Evolutionary conservation across 768 basidiomycete genomes (phyloP), one percentile per base, ranked within the genome.

Genomic region (Boletus rubroflammeus): DNA sequence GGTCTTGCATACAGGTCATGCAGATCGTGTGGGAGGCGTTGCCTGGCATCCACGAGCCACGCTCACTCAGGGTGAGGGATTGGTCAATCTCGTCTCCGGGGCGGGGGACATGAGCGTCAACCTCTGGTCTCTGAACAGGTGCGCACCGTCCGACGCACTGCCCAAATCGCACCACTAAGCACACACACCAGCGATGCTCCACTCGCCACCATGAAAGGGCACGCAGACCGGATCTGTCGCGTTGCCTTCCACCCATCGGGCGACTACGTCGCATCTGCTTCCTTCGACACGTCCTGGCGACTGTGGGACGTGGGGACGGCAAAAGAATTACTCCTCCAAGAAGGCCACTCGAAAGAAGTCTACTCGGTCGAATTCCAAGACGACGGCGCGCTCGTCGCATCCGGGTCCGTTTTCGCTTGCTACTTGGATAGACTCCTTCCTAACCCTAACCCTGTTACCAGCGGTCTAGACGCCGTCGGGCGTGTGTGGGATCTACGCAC

Each of bases 11-110:
- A 40, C 59, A 92, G 93, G 91, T 7, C 95, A 98, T 64, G 81
- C 77, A 35, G 96, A 98, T 65, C 85, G 89, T 48, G 86, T 98
- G 28, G 93, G 97, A 47, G 97, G 97, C 19, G 86, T 98, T 42
- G 94, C 95, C 36, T 99, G 97, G 97, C 95, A 99, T 76, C 97
- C 97, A 1, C 76, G 85, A 63, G 95, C 96, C 17, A 97, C 95
- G 0, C 65, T 95, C 14, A 70, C 85, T 46, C 83, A 86, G 68
- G 68, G 77, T 50, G 72, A 81, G 67, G 75, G 82, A 57, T 50
- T 78, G 1, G 86, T 91, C 14, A 98, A 97, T 68, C 77, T 99
- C 47, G 95, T 83, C 3, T 96, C 93, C 56, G 92, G 94, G 36
- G 96, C 88, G 6, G 94, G 88, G 14, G 97, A 99, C 68, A 83